Conservation (phyloP, 2,329 filamentous ascomycete species). For the Penicillium sp. region DNA sequence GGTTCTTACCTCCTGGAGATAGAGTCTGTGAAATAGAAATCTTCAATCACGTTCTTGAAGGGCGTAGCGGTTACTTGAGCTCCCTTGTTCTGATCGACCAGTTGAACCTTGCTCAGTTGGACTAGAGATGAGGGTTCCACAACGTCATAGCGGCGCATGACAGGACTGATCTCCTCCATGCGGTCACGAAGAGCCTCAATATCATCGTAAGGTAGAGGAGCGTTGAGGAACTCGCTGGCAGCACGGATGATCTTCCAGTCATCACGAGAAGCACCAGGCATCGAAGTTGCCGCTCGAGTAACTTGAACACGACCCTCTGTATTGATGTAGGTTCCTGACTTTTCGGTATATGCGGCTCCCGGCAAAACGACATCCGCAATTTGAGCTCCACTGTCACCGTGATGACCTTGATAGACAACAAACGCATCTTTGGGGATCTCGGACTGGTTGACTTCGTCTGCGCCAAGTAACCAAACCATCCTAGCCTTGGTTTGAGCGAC, state of each 20-base stretch:
- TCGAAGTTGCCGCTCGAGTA: conserved; percentile 84
- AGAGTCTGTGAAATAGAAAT: conserved; percentile 98
- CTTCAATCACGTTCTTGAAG: conserved; percentile 84
- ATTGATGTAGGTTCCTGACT: conserved; percentile 94
- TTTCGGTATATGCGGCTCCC: conserved; percentile 95
- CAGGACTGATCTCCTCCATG: conserved; percentile 93
- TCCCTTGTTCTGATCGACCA: conserved; percentile 96
- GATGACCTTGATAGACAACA: conserved; percentile 96
- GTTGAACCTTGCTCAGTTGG: conserved; percentile 85
- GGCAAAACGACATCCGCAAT: conserved; percentile 93
- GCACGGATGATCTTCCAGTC: conserved; percentile 99
- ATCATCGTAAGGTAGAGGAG: conserved; percentile 89
- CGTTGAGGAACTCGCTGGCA: conserved; percentile 85
- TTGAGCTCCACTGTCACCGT: conserved; percentile 91
- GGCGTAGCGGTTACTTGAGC: conserved; percentile 71
- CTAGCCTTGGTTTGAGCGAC: conserved; percentile 88
- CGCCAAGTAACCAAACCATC: conserved; percentile 95
- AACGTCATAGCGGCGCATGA: conserved; percentile 86
- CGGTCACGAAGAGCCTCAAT: conserved; percentile 86
- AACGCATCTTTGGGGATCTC: conserved; percentile 97
- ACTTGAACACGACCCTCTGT: conserved; percentile 96
- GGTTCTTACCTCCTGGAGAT: conserved; percentile 86
- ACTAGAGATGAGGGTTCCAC: conserved; percentile 79
- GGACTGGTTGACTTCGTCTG: conserved; percentile 82
- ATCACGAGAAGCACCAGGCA: conserved; percentile 87